Evolutionary conservation across 805 yeast species (phyloP).

Genomic region (Torulaspora franciscae): DNA sequence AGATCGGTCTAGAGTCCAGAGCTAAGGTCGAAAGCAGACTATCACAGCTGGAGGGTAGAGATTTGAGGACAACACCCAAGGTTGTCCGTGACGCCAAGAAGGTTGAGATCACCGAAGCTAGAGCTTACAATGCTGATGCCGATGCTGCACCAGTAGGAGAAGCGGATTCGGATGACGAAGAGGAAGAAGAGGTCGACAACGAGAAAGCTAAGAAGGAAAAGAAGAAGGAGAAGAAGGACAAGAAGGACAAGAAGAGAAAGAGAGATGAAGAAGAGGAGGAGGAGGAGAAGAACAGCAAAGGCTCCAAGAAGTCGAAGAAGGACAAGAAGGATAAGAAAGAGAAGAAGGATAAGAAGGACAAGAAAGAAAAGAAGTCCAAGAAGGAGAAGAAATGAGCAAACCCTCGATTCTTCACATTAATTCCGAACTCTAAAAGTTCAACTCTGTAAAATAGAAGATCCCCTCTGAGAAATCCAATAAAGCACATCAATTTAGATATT

Average conservation of each 20-base stretch:
- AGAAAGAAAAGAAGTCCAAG: constrained; percentile 28
- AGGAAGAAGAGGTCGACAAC: constrained; percentile 37
- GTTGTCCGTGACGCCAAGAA: constrained; percentile 78
- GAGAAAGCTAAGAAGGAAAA: constrained; percentile 37
- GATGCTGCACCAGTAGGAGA: constrained; percentile 50
- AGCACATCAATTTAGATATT: constrained; percentile 2
- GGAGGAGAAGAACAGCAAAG: constrained; percentile 31
- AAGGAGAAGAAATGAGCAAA: constrained; percentile 6
- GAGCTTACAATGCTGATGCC: constrained; percentile 92
- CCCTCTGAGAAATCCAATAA: constrained; percentile 7
- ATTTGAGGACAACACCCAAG: constrained; percentile 82
- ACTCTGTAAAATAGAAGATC: constrained; percentile 26
- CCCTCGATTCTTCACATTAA: neutral
- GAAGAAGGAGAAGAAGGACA: constrained; percentile 35
- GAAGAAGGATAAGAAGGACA: constrained; percentile 36
- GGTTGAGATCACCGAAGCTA: constrained; percentile 77
- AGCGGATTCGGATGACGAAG: constrained; percentile 35
- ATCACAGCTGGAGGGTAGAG: constrained; percentile 94
- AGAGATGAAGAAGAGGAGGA: constrained; percentile 31
- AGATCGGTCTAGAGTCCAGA: constrained; percentile 85
- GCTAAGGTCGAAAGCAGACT: constrained; percentile 91
- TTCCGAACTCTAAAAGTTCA: constrained; percentile 6
- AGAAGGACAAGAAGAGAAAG: constrained; percentile 37
- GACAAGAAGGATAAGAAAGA: constrained; percentile 35
- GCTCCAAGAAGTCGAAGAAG: constrained; percentile 37